Percentiles rank a stretch among this genome's conserved stretches.
Conservation (phyloP, 371 early-diverging fungal genomes). For the Actinomortierella ambigua region DNA sequence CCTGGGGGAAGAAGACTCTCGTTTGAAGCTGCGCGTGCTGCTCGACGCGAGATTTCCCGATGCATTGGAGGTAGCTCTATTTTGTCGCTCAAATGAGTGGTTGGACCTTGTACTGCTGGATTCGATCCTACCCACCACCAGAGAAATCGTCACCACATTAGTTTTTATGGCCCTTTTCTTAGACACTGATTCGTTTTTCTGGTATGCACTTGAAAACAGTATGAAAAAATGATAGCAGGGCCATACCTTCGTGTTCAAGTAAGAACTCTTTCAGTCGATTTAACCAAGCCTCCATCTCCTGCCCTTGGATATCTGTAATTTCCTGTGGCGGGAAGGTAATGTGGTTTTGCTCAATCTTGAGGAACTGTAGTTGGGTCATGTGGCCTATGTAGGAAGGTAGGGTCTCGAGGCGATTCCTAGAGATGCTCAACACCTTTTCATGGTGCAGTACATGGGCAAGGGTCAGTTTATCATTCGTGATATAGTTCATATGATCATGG, state of each 20-base stretch:
- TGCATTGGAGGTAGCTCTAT: no score
- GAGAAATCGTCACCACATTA: no score
- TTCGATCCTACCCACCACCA: no score
- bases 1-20: slow-evolving; percentile 23
- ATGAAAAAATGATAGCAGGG: no score
- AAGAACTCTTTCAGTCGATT: slow-evolving; percentile 25
- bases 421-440: slow-evolving; percentile 38
- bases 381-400: slow-evolving; percentile 38
- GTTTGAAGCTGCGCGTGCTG: slow-evolving; percentile 17
- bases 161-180: no score
- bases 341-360: slow-evolving; percentile 43
- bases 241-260: slow-evolving; percentile 17
- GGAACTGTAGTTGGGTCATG: slow-evolving; percentile 34
- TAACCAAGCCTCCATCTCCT: slow-evolving; percentile 32
- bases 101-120: no score
- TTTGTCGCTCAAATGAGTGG: no score
- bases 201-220: no score
- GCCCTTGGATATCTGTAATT: slow-evolving; percentile 19
- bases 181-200: no score
- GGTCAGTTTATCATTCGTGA: no score
- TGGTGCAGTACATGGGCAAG: neutral
- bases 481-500: no score
- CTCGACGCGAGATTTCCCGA: neutral
- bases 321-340: slow-evolving; percentile 35
- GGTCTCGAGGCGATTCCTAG: slow-evolving; percentile 31